These are phyloP conservation scores for Eutreptiella sp. DNA, from an alignment of 208 protist species.

Conservation along the genomic window DNA sequence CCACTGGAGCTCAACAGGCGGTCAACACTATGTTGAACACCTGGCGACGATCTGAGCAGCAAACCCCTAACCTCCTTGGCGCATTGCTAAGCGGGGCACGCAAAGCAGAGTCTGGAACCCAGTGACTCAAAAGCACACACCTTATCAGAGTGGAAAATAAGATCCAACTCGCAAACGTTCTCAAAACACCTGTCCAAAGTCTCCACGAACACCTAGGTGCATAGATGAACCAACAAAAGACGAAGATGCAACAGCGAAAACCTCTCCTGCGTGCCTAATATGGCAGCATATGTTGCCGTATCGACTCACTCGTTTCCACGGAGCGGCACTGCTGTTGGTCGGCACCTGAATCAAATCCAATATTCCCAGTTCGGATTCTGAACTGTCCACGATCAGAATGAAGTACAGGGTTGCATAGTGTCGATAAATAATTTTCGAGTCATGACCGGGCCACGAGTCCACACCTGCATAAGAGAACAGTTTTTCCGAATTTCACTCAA, in stretches of 20 bases:
- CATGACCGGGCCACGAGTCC: slow-evolving; percentile 74
- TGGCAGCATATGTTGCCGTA: not conserved
- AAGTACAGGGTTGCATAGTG: slow-evolving; percentile 98
- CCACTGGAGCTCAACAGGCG: too few species aligned
- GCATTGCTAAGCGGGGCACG: not conserved
- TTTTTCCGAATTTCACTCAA: slow-evolving; percentile 74
- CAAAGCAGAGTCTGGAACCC: not conserved
- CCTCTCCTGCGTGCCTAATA: not conserved
- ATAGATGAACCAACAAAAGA: not conserved
- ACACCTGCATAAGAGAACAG: slow-evolving; percentile 94
- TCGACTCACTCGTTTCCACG: not conserved
- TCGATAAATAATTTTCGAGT: slow-evolving; percentile 91
- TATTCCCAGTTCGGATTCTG: slow-evolving; percentile 93
- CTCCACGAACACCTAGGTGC: slow-evolving; percentile 91
- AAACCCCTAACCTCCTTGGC: too few species aligned
- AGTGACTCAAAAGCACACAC: too few species aligned
- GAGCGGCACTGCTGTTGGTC: too few species aligned
- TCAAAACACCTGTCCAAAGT: slow-evolving; percentile 92
- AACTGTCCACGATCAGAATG: slow-evolving; percentile 91
- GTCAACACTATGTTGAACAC: too few species aligned
- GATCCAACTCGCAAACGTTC: slow-evolving; percentile 96
- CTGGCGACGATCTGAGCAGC: too few species aligned
- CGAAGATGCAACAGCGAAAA: not conserved
- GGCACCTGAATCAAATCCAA: slow-evolving; percentile 94
- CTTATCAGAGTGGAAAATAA: slow-evolving; percentile 98